phyloP scores from a whole-genome alignment of 164 flowering plant species.

The Buxus sempervirens region DNA sequence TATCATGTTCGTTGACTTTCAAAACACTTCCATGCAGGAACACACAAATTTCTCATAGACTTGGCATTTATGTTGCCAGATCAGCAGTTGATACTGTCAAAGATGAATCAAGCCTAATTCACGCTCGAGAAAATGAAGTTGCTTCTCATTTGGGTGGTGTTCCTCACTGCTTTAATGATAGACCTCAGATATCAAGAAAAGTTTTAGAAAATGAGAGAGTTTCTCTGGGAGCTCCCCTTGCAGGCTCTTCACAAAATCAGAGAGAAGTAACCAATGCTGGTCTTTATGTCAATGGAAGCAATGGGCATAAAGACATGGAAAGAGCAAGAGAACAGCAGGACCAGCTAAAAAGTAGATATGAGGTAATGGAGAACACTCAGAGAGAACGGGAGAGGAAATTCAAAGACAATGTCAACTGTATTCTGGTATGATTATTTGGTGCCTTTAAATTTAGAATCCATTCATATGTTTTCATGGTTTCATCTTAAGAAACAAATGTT shows the following conservation, averaged over 20 bases:
- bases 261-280: slow-evolving; percentile 13
- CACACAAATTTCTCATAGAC: neutral
- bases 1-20: neutral
- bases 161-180: slow-evolving; percentile 11
- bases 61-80: slow-evolving; percentile 30
- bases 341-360: slow-evolving; percentile 57
- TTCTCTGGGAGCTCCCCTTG: slow-evolving; percentile 6
- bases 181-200: slow-evolving; percentile 18
- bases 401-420: slow-evolving; percentile 48
- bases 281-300: slow-evolving; percentile 20
- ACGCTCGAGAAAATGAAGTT: slow-evolving; percentile 26
- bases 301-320: slow-evolving; percentile 46
- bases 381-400: slow-evolving; percentile 87
- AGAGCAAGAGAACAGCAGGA: slow-evolving; percentile 60
- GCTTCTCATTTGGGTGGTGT: slow-evolving; percentile 11
- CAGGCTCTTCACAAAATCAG: slow-evolving; percentile 20
- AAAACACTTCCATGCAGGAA: neutral
- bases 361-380: slow-evolving; percentile 84
- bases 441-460: neutral
- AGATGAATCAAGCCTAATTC: slow-evolving; percentile 15
- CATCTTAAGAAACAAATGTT: neutral
- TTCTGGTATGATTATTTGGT: slow-evolving; percentile 44
- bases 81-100: slow-evolving; percentile 27
- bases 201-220: slow-evolving; percentile 13
- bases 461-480: neutral